Base-by-base conservation (phyloP, 169 alveolate species). In the Plasmodium inui region DNA sequence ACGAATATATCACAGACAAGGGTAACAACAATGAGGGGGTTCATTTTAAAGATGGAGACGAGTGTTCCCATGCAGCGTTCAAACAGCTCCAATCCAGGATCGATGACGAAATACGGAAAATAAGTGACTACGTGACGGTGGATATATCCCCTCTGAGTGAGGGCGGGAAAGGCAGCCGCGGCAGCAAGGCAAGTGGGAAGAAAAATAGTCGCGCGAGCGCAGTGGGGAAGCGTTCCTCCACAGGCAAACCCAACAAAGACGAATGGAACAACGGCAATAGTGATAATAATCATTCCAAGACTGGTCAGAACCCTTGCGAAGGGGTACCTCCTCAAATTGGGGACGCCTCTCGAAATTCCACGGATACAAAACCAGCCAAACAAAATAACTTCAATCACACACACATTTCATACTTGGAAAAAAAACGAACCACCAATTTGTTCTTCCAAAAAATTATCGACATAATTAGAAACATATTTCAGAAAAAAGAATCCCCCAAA, bases 381-480 rank as follows among this genome's bases (percentile, higher is more conserved):
- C n/a, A n/a, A n/a, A n/a, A 84, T 0, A 73, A 50, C 1, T 28
- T 50, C 12, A 53, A 39, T 5, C 37, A 85, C 55, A 44, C 78
- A 26, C 85, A 85, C 10, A 85, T 85, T 44, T 74, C 78, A 2
- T 85, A 85, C 39, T 74, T 85, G 44, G 93, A 85, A 74, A 85
- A 73, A 74, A 85, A 85, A 74, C 53, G 93, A 85, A 85, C 44
- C 41, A 46, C 93, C 3, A 85, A 85, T 85, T 30, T 85, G 78
- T 73, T 72, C 57, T 61, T 85, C 37, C 74, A 85, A 74, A 85
- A 50, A 46, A 44, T 85, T 73, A 46, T 50, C 2, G 17, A 46
- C 80, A 39, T 85, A 6, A 50, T 85, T 73, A 73, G 10, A 34
- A 34, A 85, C 26, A 44, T 85, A 5, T 85, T 85, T 74, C 84